These are phyloP conservation scores for Cystobasidium pallidum DNA, from an alignment of 1,284 basidiomycete genomes.

Conservation along the genomic window DNA sequence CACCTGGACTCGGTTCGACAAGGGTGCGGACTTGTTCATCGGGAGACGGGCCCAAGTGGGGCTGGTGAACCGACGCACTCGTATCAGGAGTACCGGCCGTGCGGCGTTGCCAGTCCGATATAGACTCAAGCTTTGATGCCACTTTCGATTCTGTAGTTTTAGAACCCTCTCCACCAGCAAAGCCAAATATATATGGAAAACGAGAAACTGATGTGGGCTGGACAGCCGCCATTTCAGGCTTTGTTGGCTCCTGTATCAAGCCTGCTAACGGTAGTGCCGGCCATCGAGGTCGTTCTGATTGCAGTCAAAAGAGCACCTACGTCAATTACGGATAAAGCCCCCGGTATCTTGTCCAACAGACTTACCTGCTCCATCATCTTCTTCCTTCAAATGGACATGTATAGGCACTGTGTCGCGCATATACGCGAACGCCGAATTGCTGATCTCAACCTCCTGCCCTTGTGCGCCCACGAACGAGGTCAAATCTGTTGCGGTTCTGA, in stretches of 20 bases:
- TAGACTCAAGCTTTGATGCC: conserved; percentile 30
- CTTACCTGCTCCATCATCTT: conserved; percentile 32
- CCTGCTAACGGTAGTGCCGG: conserved; percentile 22
- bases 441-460: conserved; percentile 39
- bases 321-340: neutral
- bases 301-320: neutral
- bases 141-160: conserved; percentile 13
- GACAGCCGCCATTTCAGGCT: neutral
- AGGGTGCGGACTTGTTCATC: neutral
- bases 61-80: conserved; percentile 11
- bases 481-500: neutral
- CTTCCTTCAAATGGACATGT: conserved; percentile 40
- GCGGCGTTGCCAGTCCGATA: conserved; percentile 32
- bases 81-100: conserved; percentile 24
- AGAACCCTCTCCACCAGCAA: conserved; percentile 1
- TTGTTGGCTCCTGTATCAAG: neutral
- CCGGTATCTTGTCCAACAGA: neutral
- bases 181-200: conserved; percentile 7
- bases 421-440: conserved; percentile 32
- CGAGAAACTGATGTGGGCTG: neutral
- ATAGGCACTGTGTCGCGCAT: conserved; percentile 37
- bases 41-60: neutral
- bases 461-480: conserved; percentile 35
- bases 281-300: conserved; percentile 33
- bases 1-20: conserved; percentile 9